Evolutionary conservation across 192 early-diverging fungal genomes (phyloP).

Genomic region (Globomyces pollinis-pini): DNA sequence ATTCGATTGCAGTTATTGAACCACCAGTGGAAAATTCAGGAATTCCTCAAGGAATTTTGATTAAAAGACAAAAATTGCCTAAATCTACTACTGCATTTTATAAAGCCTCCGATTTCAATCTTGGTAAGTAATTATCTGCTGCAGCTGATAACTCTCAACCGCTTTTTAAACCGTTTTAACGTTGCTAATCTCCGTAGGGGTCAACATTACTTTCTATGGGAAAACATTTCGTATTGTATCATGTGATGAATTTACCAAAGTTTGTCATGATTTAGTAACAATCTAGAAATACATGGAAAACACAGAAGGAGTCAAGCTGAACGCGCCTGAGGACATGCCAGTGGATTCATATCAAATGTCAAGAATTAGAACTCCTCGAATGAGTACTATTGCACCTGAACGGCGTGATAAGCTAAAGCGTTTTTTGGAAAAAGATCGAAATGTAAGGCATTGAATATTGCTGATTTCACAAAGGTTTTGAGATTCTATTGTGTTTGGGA

Average conservation of each 20-base stretch:
- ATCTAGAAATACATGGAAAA: constrained; percentile 43
- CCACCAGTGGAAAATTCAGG: constrained; percentile 55
- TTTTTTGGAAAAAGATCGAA: constrained; percentile 52
- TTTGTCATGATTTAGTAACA: constrained; percentile 18
- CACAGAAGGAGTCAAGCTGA: constrained; percentile 44
- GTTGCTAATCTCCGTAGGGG: too few species aligned
- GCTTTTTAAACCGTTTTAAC: too few species aligned
- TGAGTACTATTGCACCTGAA: constrained; percentile 1
- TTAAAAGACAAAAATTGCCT: constrained; percentile 54
- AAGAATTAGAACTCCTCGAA: constrained; percentile 36
- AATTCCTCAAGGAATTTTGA: constrained; percentile 55
- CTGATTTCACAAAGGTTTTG: constrained; percentile 42
- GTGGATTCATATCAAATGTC: constrained; percentile 40
- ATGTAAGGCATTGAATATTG: not conserved
- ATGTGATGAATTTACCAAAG: constrained; percentile 57
- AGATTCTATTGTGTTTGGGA: constrained; percentile 62
- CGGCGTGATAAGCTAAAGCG: constrained; percentile 44
- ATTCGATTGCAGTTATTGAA: constrained; percentile 57
- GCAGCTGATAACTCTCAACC: too few species aligned
- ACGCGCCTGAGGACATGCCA: constrained; percentile 43
- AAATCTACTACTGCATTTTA: constrained; percentile 46
- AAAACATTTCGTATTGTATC: constrained; percentile 51
- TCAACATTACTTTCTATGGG: constrained; percentile 54
- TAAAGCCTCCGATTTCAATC: constrained; percentile 44
- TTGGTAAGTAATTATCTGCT: too few species aligned